Evolutionary conservation across 306 rosid genomes (phyloP).

Genomic region (Sicyos baderoa): DNA sequence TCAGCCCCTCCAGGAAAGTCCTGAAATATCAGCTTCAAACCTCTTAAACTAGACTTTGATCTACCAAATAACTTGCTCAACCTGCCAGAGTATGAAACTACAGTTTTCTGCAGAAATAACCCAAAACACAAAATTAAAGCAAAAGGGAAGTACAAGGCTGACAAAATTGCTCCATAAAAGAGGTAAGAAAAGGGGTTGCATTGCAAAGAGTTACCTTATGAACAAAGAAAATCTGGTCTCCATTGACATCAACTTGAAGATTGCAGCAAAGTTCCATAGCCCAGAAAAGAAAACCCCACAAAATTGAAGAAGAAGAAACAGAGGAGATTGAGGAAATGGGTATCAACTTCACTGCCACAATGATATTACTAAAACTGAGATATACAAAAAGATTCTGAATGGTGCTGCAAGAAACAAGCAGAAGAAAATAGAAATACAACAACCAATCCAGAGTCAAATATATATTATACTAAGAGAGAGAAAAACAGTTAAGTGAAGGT

Average conservation of each 20-base stretch:
- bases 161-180: background rate
- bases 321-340: constrained; percentile 26
- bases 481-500: background rate
- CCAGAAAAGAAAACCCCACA: constrained; percentile 11
- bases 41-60: constrained; percentile 36
- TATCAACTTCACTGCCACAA: constrained; percentile 32
- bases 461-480: constrained; percentile 35
- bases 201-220: constrained; percentile 48
- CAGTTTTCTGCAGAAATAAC: constrained; percentile 37
- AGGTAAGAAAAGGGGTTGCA: background rate
- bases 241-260: constrained; percentile 91
- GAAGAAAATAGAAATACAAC: constrained; percentile 39
- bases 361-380: constrained; percentile 27
- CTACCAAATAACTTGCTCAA: constrained; percentile 61
- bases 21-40: constrained; percentile 68
- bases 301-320: constrained; percentile 44
- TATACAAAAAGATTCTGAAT: constrained; percentile 39
- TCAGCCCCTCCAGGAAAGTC: constrained; percentile 94
- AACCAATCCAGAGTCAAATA: constrained; percentile 26
- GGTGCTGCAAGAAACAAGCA: constrained; percentile 37
- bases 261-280: constrained; percentile 60
- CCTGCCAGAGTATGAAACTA: constrained; percentile 56
- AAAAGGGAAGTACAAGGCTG: background rate
- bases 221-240: constrained; percentile 76
- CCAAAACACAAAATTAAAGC: constrained; percentile 11